Evolutionary conservation across 1,139 yeast genomes (phyloP), one percentile per base, ranked within the genome.

Genomic region (Lodderomyces elongisporus): DNA sequence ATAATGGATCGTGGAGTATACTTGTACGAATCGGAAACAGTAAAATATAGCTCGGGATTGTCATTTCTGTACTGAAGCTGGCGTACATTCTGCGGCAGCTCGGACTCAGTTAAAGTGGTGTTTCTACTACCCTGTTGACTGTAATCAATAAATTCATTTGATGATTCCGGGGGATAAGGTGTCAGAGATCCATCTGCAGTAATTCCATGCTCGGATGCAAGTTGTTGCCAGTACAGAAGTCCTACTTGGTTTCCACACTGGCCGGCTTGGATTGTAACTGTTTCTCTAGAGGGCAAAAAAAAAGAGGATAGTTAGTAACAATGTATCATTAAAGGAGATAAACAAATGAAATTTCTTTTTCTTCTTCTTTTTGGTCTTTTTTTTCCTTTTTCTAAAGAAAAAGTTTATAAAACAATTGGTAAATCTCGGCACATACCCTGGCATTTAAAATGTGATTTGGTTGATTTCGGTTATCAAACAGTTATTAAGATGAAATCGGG

Each of bases 171-270:
- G 14, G 59, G 54, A 27, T 48, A 55, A 6, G 62, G 56, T 5
- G 40, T 35, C 5, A 58, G 54, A 1, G 75, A 66, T 3, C 98
- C 98, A 55, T 88, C 95, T 1, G 74, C 61, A 7, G 66, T 66
- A 25, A 91, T 81, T 0, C 95, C 96, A 52, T 91, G 98, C 49
- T 91, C 98, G 25, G 66, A 59, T 31, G 95, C 85, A 37, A 91
- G 60, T 57, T 88, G 96, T 33, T 79, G 74, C 98, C 98, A 91
- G 54, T 89, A 91, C 54, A 85, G 85, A 36, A 85, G 76, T 14
- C 97, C 97, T 1, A 91, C 82, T 54, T 91, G 98, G 58, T 91
- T 91, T 34, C 98, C 98, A 61, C 98, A 93, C 60, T 91, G 98
- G 20, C 96, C 88, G 36, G 66, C 63, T 45, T 68, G 75, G 21